These are phyloP conservation scores for Candida nanaspora DNA, from an alignment of 805 yeast species.

Conservation along the genomic window DNA sequence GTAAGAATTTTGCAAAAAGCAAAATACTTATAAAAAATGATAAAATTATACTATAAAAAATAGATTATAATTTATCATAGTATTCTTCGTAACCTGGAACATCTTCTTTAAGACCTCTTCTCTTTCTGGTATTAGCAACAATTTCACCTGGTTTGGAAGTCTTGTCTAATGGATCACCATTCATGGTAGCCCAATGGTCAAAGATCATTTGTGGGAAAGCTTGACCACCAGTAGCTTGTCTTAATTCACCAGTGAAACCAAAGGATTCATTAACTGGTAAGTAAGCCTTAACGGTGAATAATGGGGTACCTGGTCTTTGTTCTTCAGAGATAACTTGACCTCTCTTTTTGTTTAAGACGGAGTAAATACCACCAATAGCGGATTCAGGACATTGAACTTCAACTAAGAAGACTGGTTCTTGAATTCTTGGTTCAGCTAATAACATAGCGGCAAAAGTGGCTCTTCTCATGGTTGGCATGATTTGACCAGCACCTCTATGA, in stretches of 20 bases:
- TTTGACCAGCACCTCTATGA: constrained; percentile 99
- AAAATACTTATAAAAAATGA: constrained; percentile 4
- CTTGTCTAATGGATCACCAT: constrained; percentile 91
- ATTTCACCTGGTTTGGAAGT: constrained; percentile 57
- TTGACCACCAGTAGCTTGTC: constrained; percentile 99
- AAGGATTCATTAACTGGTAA: constrained; percentile 99
- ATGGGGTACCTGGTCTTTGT: constrained; percentile 99
- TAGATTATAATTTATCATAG: constrained; percentile 77
- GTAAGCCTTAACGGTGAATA: constrained; percentile 99
- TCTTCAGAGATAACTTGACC: constrained; percentile 99
- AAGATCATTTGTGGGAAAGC: constrained; percentile 99
- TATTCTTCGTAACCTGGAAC: constrained; percentile 99
- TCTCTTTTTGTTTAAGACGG: constrained; percentile 98
- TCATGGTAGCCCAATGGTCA: constrained; percentile 94
- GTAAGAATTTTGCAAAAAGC: background rate
- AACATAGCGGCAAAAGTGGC: constrained; percentile 97
- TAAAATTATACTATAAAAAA: too few relatives aligned
- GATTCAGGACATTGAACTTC: constrained; percentile 99
- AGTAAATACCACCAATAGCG: constrained; percentile 99
- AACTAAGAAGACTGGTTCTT: constrained; percentile 98
- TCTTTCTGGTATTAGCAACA: constrained; percentile 67
- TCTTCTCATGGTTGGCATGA: constrained; percentile 99
- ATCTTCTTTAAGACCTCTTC: constrained; percentile 93
- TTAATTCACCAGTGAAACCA: constrained; percentile 99
- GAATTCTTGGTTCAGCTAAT: constrained; percentile 97